A percentile compares a stretch with the other conserved stretches of the same genome.
Evolutionary conservation across 139 green algal genomes (phyloP).

Genomic region (Penium margaritaceum): DNA sequence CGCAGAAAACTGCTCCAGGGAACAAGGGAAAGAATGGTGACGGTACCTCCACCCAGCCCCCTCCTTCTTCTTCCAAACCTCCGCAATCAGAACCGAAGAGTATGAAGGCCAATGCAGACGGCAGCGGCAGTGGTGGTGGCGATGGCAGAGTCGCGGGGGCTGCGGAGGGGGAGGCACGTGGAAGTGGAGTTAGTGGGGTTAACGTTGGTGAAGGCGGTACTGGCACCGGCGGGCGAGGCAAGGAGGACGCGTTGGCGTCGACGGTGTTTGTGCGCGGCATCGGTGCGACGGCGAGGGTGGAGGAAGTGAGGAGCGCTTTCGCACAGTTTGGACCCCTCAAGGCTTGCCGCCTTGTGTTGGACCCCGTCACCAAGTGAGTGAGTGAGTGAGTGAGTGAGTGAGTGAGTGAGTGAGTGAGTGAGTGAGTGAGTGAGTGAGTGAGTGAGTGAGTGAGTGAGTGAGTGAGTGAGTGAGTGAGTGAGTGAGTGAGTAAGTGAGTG

Average conservation of each 20-base stretch:
- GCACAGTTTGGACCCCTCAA: constrained; percentile 14
- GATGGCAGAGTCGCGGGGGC: not conserved
- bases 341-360: constrained; percentile 28
- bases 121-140: not conserved
- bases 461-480: no score
- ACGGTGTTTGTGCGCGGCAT: constrained; percentile 37
- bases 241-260: no score
- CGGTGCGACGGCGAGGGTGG: not conserved
- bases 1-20: not conserved
- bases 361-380: constrained; percentile 22
- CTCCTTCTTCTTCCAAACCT: not conserved
- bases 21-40: not conserved
- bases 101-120: not conserved
- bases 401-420: no score
- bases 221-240: not conserved
- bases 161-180: not conserved
- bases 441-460: no score
- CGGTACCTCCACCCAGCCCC: not conserved
- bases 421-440: no score
- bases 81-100: not conserved
- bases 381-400: not conserved
- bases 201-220: not conserved
- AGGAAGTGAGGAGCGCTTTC: not conserved
- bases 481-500: no score
- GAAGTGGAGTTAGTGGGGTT: not conserved